Evolutionary conservation across 225 moss, liverwort and hornwort genomes (phyloP), one percentile per base, ranked within the genome.

Genomic region (Pleurozium schreberi): DNA sequence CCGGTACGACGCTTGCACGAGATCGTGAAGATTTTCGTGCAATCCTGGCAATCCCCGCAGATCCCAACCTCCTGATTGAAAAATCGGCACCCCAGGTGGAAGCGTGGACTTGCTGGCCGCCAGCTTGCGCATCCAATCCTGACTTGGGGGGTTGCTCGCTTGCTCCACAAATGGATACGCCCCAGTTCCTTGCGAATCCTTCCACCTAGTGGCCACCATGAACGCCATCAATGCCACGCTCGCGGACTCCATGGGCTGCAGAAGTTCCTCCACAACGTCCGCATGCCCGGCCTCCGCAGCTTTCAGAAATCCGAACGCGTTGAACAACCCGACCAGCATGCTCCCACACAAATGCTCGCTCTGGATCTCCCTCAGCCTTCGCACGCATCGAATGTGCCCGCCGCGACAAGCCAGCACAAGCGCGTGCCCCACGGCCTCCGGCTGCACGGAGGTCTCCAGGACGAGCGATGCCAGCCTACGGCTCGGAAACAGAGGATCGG

Each of bases 51-150:
- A 50, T 34, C 93, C 93, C 42, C 74, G 70, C 22, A 94, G 30
- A 65, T 94, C 92, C 94, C 94, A 94, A 25, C 86, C 92, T 57
- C 92, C 92, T 40, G 92, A 82, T 57, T 93, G 84, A 57, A 92
- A 93, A 71, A 57, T 28, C 8, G 88, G 88, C 3, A 27, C 74
- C 11, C 73, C 93, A 7, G 90, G 61, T 47, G 94, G 93, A 68
- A 94, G 94, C 89, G 82, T 47, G 31, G 86, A 81, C 84, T 87
- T 93, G 67, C 83, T 57, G 50, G 86, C 78, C 61, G 14, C 43
- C 59, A 94, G 8, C 67, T 92, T 93, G 45, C 91, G 92, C 67
- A 69, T 53, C 94, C 94, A 94, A 23, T 94, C 94, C 89, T 87
- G 86, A 42, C 47, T 76, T 2, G 94, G 92, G 15, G 87, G 47